A percentile compares a stretch with the other conserved stretches of the same genome.
Evolutionary conservation across 2,329 filamentous ascomycete genomes (phyloP).

Genomic region (Penicillium sp.): DNA sequence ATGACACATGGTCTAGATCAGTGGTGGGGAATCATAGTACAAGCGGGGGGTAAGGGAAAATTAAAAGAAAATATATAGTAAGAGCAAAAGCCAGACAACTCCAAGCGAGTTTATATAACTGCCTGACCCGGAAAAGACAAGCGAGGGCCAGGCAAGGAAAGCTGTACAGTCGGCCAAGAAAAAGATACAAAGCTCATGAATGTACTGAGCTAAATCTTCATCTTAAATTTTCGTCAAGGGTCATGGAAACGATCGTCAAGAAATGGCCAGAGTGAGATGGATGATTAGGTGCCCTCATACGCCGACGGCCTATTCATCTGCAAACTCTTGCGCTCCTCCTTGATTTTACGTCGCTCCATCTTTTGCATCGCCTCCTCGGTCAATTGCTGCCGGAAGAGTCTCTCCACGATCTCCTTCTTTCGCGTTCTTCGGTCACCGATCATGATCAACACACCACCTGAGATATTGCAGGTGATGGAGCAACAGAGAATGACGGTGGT

Average conservation of each 20-base stretch:
- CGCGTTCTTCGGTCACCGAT: slow-evolving; percentile 76
- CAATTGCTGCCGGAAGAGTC: slow-evolving; percentile 75
- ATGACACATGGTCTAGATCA: neutral
- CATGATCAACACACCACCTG: slow-evolving; percentile 74
- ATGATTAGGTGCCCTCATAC: slow-evolving; percentile 20
- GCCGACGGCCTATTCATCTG: slow-evolving; percentile 21
- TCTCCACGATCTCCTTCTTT: slow-evolving; percentile 83
- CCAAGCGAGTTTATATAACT: slow-evolving; percentile 7
- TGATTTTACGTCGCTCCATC: slow-evolving; percentile 55
- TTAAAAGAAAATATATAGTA: slow-evolving; percentile 8
- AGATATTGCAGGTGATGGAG: slow-evolving; percentile 77
- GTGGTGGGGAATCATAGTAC: slow-evolving; percentile 13
- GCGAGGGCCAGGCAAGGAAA: neutral
- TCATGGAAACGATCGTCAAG: slow-evolving; percentile 17
- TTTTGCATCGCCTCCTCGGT: slow-evolving; percentile 68
- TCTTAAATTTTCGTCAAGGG: slow-evolving; percentile 14
- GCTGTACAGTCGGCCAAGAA: slow-evolving; percentile 18
- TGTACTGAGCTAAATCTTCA: neutral
- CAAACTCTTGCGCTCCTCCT: slow-evolving; percentile 36
- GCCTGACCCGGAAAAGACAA: neutral
- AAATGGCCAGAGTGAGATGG: neutral
- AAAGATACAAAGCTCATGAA: neutral
- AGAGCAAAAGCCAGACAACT: slow-evolving; percentile 7
- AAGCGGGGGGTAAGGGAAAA: slow-evolving; percentile 13
- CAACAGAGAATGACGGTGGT: slow-evolving; percentile 82